A percentile compares a stretch with the other conserved stretches of the same genome.
Evolutionary conservation across 345 rosid species (phyloP).

Genomic region (Microthlaspi erraticum): DNA sequence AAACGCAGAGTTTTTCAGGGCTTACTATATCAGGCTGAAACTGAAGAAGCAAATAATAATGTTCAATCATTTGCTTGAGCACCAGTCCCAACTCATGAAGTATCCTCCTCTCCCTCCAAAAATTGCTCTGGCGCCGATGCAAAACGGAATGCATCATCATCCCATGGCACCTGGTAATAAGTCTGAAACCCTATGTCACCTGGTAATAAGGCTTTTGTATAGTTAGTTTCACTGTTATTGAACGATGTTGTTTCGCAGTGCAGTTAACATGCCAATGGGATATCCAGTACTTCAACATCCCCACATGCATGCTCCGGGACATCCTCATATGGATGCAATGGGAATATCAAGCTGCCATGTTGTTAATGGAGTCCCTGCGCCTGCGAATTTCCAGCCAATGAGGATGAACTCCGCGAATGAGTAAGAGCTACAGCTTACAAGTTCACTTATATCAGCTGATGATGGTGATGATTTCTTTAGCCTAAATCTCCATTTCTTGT

Average conservation of each 20-base stretch:
- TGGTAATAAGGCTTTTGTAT: conserved; percentile 11
- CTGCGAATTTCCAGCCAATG: conserved; percentile 78
- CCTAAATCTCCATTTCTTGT: neutral
- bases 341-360: conserved; percentile 94
- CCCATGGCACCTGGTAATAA: conserved; percentile 78
- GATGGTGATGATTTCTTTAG: neutral
- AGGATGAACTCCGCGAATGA: conserved; percentile 77
- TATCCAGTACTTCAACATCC: conserved; percentile 95
- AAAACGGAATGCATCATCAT: conserved; percentile 82
- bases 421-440: conserved; percentile 56
- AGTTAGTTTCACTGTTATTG: conserved; percentile 23
- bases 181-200: conserved; percentile 38
- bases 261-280: conserved; percentile 98
- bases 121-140: conserved; percentile 84
- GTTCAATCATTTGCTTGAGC: conserved; percentile 93
- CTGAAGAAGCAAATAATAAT: conserved; percentile 88
- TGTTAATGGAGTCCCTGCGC: conserved; percentile 97
- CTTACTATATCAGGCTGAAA: conserved; percentile 91
- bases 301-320: conserved; percentile 72
- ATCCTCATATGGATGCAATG: conserved; percentile 87
- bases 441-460: conserved; percentile 5
- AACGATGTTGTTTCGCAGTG: conserved; percentile 46
- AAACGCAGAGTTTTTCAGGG: conserved; percentile 92
- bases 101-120: conserved; percentile 68
- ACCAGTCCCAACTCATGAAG: conserved; percentile 91